phyloP scores from a whole-genome alignment of 495 filamentous ascomycete genomes.

The Aspergillus saccharolyticus region DNA sequence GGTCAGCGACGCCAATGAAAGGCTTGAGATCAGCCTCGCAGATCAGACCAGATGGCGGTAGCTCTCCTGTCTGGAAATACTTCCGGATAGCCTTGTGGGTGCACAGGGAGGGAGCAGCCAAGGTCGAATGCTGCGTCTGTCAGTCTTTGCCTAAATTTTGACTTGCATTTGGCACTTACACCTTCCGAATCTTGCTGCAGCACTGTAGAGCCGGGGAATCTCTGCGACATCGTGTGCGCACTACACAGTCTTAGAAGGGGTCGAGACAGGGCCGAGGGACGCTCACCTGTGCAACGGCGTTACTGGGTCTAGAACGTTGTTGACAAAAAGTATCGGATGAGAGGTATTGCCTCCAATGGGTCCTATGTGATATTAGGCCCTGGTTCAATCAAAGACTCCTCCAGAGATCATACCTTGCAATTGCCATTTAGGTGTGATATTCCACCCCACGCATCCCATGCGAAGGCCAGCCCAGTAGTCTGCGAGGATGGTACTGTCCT shows the following conservation, averaged over 20 bases:
- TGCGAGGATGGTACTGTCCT: constrained; percentile 47
- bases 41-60: constrained; percentile 36
- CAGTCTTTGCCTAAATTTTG: background rate
- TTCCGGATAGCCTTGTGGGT: constrained; percentile 34
- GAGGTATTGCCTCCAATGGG: constrained; percentile 37
- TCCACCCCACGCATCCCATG: constrained; percentile 54
- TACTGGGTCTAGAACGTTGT: constrained; percentile 56
- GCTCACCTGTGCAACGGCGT: constrained; percentile 44
- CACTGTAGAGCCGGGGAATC: constrained; percentile 48
- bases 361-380: constrained; percentile 17
- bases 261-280: background rate
- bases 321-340: constrained; percentile 56
- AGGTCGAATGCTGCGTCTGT: constrained; percentile 38
- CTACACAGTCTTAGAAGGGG: constrained; percentile 18
- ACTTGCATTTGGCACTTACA: constrained; percentile 31
- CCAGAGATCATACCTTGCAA: constrained; percentile 32
- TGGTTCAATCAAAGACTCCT: background rate
- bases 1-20: constrained; percentile 17
- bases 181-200: constrained; percentile 51
- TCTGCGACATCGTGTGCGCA: constrained; percentile 46
- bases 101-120: constrained; percentile 46
- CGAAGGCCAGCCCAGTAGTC: constrained; percentile 55
- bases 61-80: constrained; percentile 45
- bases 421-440: constrained; percentile 52
- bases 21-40: constrained; percentile 38